Evolutionary conservation across 768 basidiomycete species (phyloP).

Genomic region (Sporobolomyces roseus): DNA sequence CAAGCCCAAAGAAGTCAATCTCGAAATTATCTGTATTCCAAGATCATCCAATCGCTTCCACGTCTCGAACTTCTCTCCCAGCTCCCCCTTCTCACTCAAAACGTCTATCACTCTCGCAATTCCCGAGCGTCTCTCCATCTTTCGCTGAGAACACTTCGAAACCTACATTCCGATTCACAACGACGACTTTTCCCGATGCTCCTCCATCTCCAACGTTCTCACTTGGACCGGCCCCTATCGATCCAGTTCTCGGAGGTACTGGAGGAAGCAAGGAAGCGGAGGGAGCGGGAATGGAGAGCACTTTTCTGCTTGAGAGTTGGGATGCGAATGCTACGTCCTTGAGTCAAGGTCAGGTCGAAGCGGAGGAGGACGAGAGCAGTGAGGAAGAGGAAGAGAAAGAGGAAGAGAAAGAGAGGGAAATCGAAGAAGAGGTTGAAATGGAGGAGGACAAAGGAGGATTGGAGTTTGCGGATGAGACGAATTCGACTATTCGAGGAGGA

Average conservation of each 20-base stretch:
- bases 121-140: too few relatives aligned
- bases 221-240: too few relatives aligned
- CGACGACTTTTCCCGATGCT: conserved; percentile 10
- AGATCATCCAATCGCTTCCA: too few relatives aligned
- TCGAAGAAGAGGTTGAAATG: background rate
- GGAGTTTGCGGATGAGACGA: background rate
- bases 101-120: too few relatives aligned
- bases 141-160: too few relatives aligned
- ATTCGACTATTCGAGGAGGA: background rate
- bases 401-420: background rate
- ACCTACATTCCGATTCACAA: conserved; percentile 30
- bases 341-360: background rate
- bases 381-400: background rate
- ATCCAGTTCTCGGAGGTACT: background rate
- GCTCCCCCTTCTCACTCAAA: background rate
- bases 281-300: conserved; percentile 26
- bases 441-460: background rate
- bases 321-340: background rate
- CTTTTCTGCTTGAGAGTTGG: conserved; percentile 14
- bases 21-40: too few relatives aligned
- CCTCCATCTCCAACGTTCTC: too few relatives aligned
- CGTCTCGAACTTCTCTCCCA: background rate
- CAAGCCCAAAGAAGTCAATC: background rate
- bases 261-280: background rate
- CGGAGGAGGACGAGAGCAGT: background rate